These are phyloP conservation scores for Naumovozyma baii DNA, from an alignment of 805 yeast species.

Conservation along the genomic window DNA sequence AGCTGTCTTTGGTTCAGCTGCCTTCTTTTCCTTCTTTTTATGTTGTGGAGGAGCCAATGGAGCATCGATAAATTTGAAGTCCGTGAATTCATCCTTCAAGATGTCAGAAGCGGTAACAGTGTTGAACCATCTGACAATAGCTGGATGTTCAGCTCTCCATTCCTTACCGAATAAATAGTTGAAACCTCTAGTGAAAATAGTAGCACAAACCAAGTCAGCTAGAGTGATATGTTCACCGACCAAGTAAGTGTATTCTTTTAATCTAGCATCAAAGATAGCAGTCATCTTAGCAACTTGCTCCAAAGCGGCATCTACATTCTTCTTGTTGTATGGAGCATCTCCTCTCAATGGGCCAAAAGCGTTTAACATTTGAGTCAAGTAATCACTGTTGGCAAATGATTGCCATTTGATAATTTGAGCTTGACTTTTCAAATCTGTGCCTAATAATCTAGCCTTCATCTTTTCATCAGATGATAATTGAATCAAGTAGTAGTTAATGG, in stretches of 20 bases:
- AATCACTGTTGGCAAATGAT: constrained; percentile 65
- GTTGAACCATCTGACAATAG: constrained; percentile 60
- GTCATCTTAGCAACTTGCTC: constrained; percentile 34
- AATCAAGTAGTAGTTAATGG: constrained; percentile 45
- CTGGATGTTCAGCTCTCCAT: constrained; percentile 57
- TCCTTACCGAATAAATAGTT: constrained; percentile 49
- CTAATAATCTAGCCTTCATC: constrained; percentile 41
- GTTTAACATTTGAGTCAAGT: constrained; percentile 37
- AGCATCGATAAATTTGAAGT: constrained; percentile 51
- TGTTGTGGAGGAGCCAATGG: constrained; percentile 52
- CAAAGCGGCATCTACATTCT: constrained; percentile 39
- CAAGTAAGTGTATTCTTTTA: constrained; percentile 52
- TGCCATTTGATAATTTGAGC: constrained; percentile 57
- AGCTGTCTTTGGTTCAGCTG: constrained; percentile 19
- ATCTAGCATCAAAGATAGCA: constrained; percentile 45
- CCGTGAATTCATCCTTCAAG: constrained; percentile 40
- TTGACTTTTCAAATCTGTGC: constrained; percentile 32
- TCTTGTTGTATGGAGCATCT: constrained; percentile 67
- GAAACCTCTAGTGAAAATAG: constrained; percentile 46
- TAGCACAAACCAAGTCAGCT: constrained; percentile 56
- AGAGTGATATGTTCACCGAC: constrained; percentile 57
- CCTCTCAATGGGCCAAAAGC: constrained; percentile 59
- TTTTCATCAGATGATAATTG: constrained; percentile 30
- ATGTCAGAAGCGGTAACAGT: constrained; percentile 40
- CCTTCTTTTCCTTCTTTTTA: constrained; percentile 53